Evolutionary conservation across 139 green algal genomes (phyloP), one percentile per base, ranked within the genome.

Genomic region (Bryopsis sp.): DNA sequence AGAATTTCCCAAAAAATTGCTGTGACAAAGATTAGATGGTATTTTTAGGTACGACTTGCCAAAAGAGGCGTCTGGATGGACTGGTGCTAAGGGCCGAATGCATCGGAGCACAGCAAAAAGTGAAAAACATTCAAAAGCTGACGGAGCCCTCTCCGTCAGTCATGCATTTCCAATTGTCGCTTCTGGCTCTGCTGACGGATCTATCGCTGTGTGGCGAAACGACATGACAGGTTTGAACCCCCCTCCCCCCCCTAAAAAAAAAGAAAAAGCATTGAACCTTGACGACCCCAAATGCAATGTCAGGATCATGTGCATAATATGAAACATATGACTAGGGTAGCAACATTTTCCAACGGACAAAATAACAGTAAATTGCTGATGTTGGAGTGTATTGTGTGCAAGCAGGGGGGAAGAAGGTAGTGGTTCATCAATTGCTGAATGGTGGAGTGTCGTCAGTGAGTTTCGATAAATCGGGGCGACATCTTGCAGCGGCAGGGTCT

Each of bases 401-500:
- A n/a, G n/a, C n/a, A n/a, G n/a, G n/a, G n/a, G n/a, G n/a, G n/a
- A n/a, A n/a, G n/a, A n/a, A n/a, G n/a, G n/a, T n/a, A n/a, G n/a
- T n/a, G n/a, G n/a, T n/a, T n/a, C 43, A 54, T 19, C 15, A 54
- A 11, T 26, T 54, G 43, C 19, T 54, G 43, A 19, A 11, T 11
- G 43, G 43, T 19, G 43, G 43, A 11, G 43, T 19, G 19, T 19
- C 19, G 43, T 54, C 43, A 11, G 15, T 54, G 15, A 26, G 43
- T 19, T 54, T 54, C 43, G 43, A 54, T 19, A 19, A 11, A 11
- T 11, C 43, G 15, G 65, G 64, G 0, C 35, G 48, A 28, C 5
- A 73, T 36, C 37, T 77, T 26, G 54, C 47, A 0, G 58, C 33
- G 19, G 72, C 54, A 65, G 50, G 24, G 26, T 58, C 48, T 2